phyloP scores from a whole-genome alignment of 441 rosid species.

The Populus hybrid region DNA sequence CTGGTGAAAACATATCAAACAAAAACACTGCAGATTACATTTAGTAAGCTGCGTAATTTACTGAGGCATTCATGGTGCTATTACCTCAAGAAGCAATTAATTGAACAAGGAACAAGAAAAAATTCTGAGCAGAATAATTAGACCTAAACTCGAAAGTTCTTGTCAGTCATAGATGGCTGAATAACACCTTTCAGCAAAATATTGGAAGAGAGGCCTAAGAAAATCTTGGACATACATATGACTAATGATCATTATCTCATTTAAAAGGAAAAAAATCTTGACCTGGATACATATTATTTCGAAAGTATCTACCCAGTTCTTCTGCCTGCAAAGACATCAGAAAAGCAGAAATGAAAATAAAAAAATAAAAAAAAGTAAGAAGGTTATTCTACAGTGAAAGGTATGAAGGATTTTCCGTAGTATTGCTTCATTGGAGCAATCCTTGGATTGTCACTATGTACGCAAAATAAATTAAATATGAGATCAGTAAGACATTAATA shows the following conservation, averaged over 20 bases:
- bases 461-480: constrained; percentile 1
- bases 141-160: background rate
- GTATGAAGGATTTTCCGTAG: background rate
- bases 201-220: background rate
- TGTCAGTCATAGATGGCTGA: background rate
- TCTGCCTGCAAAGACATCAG: constrained; percentile 70
- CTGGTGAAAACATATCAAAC: background rate
- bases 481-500: constrained; percentile 7
- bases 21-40: background rate
- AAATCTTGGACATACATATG: background rate
- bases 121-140: background rate
- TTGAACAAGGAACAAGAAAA: background rate
- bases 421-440: background rate
- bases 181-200: background rate
- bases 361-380: constrained; percentile 9
- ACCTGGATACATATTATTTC: constrained; percentile 99
- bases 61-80: background rate
- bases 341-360: constrained; percentile 6
- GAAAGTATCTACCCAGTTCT: constrained; percentile 96
- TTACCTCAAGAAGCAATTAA: background rate
- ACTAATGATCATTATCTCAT: background rate
- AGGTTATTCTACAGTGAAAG: background rate
- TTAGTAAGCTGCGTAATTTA: background rate
- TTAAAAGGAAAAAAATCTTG: background rate
- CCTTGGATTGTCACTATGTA: constrained; percentile 1